phyloP scores from a whole-genome alignment of 495 filamentous ascomycete species.

The Xylaria scruposa region DNA sequence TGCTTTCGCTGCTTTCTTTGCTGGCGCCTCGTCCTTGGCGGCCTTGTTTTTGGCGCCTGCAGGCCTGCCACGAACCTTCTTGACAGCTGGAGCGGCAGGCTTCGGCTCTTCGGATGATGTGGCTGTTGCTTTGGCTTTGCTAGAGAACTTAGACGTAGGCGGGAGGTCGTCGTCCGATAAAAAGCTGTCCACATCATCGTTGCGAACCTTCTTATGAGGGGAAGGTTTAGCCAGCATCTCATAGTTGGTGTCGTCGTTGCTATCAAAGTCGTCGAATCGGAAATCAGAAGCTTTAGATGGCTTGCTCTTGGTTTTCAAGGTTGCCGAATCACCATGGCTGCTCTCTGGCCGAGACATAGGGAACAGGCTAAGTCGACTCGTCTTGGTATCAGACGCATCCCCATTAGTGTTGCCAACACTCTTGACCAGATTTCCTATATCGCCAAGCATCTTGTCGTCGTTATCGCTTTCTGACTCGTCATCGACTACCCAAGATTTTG shows the following conservation, averaged over 20 bases:
- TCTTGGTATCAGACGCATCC: conserved; percentile 54
- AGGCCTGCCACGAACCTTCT: conserved; percentile 60
- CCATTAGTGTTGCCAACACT: conserved; percentile 69
- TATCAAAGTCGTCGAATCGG: conserved; percentile 57
- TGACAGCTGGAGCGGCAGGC: conserved; percentile 48
- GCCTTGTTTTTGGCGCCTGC: conserved; percentile 54
- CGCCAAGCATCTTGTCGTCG: conserved; percentile 75
- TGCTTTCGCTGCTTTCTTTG: conserved; percentile 45
- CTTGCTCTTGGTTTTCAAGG: conserved; percentile 60
- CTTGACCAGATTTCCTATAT: conserved; percentile 90
- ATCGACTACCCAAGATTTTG: conserved; percentile 54
- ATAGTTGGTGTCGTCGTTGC: conserved; percentile 84
- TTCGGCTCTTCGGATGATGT: conserved; percentile 41
- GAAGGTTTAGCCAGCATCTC: conserved; percentile 68
- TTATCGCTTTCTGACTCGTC: conserved; percentile 56
- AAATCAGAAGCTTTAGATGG: conserved; percentile 50
- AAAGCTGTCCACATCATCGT: conserved; percentile 67
- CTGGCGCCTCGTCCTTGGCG: conserved; percentile 36
- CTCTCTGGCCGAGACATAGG: conserved; percentile 73
- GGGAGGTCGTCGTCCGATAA: conserved; percentile 61
- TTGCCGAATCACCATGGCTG: conserved; percentile 56
- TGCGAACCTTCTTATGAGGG: conserved; percentile 51
- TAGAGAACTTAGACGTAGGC: conserved; percentile 46
- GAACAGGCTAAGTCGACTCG: conserved; percentile 69
- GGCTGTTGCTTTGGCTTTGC: conserved; percentile 43